phyloP scores from a whole-genome alignment of 257 asterid species.

The Handroanthus guayacan region DNA sequence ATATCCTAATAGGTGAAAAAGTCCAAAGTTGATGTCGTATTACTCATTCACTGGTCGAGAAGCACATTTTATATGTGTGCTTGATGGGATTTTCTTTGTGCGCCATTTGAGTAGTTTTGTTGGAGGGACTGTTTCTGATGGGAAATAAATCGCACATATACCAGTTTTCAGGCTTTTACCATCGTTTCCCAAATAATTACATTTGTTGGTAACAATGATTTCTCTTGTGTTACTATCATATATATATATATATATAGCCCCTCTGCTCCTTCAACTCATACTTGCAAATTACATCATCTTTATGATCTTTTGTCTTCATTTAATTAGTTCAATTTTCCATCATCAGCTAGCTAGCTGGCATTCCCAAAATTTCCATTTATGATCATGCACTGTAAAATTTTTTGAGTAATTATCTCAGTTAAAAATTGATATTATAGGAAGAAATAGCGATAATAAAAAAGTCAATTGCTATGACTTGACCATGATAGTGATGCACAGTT shows the following conservation, averaged over 20 bases:
- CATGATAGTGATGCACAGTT: too few relatives aligned
- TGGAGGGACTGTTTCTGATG: constrained; percentile 48
- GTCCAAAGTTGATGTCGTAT: neutral
- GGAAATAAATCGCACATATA: constrained; percentile 36
- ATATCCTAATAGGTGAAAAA: constrained; percentile 8
- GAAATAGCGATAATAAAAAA: too few relatives aligned
- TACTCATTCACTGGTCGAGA: constrained; percentile 35
- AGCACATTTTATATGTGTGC: constrained; percentile 30
- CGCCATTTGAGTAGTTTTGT: constrained; percentile 32
- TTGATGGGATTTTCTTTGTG: constrained; percentile 28
- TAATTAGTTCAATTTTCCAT: constrained; percentile 24
- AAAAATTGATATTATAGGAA: too few relatives aligned
- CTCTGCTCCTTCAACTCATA: constrained; percentile 1
- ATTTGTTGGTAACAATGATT: constrained; percentile 13
- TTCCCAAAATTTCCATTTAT: too few relatives aligned
- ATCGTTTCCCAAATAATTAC: constrained; percentile 28
- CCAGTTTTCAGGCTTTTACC: constrained; percentile 31
- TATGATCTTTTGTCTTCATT: neutral
- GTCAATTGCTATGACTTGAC: too few relatives aligned
- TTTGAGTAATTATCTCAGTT: too few relatives aligned
- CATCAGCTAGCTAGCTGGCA: neutral
- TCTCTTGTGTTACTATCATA: neutral
- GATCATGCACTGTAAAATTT: too few relatives aligned
- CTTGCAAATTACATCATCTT: constrained; percentile 11
- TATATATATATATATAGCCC: too few relatives aligned